Evolutionary conservation across 2,329 filamentous ascomycete genomes (phyloP).

Genomic region (Monilinia laxa): DNA sequence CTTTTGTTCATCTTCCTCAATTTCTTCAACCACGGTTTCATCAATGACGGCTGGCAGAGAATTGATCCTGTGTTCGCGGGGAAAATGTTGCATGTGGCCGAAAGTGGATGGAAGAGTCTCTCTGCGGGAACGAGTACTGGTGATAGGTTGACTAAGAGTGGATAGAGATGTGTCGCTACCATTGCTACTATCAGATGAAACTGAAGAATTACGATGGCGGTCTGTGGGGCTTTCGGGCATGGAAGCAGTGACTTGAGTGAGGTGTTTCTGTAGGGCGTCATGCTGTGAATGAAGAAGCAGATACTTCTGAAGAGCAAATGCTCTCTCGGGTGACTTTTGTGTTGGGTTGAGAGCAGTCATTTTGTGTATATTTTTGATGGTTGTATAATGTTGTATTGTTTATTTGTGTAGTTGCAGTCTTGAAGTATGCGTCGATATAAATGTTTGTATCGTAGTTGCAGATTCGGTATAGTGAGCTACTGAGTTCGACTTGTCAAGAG

Average conservation of each 20-base stretch:
- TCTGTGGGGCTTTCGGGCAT: slow-evolving; percentile 20
- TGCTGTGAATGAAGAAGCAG: slow-evolving; percentile 41
- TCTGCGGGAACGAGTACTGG: slow-evolving; percentile 18
- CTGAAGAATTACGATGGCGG: slow-evolving; percentile 21
- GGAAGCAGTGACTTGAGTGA: slow-evolving; percentile 32
- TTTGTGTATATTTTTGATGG: background rate
- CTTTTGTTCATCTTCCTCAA: slow-evolving; percentile 39
- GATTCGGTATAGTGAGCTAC: background rate
- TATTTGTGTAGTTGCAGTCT: background rate
- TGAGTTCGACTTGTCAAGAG: background rate
- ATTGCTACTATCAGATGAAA: slow-evolving; percentile 20
- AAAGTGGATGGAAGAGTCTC: slow-evolving; percentile 4
- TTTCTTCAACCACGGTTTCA: slow-evolving; percentile 29
- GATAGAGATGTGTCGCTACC: slow-evolving; percentile 1
- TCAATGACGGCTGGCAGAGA: slow-evolving; percentile 36
- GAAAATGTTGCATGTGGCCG: slow-evolving; percentile 2
- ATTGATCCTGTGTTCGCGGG: slow-evolving; percentile 24
- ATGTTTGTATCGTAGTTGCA: background rate
- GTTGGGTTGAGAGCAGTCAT: slow-evolving; percentile 26
- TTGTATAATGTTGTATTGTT: background rate
- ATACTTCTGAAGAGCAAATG: slow-evolving; percentile 42
- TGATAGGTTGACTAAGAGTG: slow-evolving; percentile 22
- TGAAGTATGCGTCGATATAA: background rate
- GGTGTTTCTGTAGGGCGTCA: slow-evolving; percentile 39
- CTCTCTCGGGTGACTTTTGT: slow-evolving; percentile 36